Percentiles rank a stretch among this genome's conserved stretches.
Conservation (phyloP, 768 basidiomycete genomes). For the Mycena vitilis region DNA sequence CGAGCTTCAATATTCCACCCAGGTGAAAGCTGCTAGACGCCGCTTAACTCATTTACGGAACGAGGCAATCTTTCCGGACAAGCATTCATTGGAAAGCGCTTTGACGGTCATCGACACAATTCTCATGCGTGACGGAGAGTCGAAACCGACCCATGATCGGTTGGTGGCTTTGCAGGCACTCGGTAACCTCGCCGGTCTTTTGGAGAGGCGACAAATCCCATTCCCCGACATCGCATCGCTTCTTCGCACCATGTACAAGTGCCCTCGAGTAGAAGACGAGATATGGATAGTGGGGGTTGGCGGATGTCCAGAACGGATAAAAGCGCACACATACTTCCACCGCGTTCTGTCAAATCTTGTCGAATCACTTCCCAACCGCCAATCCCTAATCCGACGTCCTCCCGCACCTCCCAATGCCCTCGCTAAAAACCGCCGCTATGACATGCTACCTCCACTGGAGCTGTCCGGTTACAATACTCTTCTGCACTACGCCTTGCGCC, state of each 20-base stretch:
- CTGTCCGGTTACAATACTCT: constrained; percentile 68
- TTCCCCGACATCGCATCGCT: constrained; percentile 57
- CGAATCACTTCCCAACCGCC: constrained; percentile 43
- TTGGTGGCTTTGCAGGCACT: constrained; percentile 67
- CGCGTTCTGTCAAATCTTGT: constrained; percentile 57
- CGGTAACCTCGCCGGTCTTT: constrained; percentile 63
- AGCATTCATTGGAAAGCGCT: constrained; percentile 40
- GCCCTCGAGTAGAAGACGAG: constrained; percentile 52
- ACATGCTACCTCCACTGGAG: constrained; percentile 49
- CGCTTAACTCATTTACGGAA: constrained; percentile 33
- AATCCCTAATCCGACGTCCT: constrained; percentile 38
- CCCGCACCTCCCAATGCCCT: constrained; percentile 33
- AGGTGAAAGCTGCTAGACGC: constrained; percentile 18
- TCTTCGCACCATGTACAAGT: constrained; percentile 58
- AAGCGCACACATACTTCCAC: constrained; percentile 63
- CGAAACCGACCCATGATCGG: constrained; percentile 37
- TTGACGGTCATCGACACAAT: constrained; percentile 49
- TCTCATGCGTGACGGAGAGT: constrained; percentile 43
- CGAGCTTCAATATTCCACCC: constrained; percentile 28
- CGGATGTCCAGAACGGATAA: constrained; percentile 43
- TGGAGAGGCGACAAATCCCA: constrained; percentile 63
- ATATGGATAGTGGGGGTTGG: constrained; percentile 52
- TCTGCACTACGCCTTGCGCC: constrained; percentile 72
- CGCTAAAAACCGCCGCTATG: constrained; percentile 22
- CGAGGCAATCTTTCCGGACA: constrained; percentile 33